These are phyloP conservation scores for Allomyces javanicus DNA, from an alignment of 192 early-diverging fungal species.

Conservation along the genomic window DNA sequence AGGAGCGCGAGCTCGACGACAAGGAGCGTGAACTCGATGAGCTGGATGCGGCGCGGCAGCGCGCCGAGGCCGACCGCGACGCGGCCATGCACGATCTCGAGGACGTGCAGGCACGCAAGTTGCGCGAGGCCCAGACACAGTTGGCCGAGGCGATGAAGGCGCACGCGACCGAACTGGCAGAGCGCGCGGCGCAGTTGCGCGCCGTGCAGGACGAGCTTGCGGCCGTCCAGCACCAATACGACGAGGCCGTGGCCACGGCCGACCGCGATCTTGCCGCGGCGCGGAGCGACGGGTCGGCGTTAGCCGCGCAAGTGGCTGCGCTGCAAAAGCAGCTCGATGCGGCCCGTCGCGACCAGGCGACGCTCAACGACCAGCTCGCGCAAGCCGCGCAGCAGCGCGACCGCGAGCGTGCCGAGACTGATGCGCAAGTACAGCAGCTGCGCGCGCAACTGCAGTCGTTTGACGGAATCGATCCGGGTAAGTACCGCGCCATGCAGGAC, in stretches of 20 bases:
- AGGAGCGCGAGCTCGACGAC: constrained; percentile 12
- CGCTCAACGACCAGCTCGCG: not conserved
- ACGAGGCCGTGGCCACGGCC: not conserved
- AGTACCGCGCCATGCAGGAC: not conserved
- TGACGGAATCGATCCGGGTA: not conserved
- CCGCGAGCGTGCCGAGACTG: not conserved
- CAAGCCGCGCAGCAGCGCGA: not conserved
- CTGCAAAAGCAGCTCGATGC: not conserved
- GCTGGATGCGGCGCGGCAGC: not conserved
- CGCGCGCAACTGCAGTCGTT: not conserved
- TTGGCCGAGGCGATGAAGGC: not conserved
- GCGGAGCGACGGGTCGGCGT: not conserved
- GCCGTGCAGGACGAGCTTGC: constrained; percentile 2
- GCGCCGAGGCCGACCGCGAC: not conserved
- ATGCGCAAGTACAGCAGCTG: not conserved
- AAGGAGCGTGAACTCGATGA: constrained; percentile 14
- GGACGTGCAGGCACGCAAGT: constrained; percentile 1
- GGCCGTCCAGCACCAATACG: not conserved
- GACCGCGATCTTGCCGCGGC: not conserved
- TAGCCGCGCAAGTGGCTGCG: not conserved
- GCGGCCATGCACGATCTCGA: not conserved
- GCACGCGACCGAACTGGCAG: not conserved
- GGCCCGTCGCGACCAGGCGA: not conserved
- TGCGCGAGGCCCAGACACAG: not conserved
- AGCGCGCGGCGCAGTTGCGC: not conserved